Evolutionary conservation across 257 asterid species (phyloP), one percentile per base, ranked within the genome.

Genomic region (Leonotis leonurus): DNA sequence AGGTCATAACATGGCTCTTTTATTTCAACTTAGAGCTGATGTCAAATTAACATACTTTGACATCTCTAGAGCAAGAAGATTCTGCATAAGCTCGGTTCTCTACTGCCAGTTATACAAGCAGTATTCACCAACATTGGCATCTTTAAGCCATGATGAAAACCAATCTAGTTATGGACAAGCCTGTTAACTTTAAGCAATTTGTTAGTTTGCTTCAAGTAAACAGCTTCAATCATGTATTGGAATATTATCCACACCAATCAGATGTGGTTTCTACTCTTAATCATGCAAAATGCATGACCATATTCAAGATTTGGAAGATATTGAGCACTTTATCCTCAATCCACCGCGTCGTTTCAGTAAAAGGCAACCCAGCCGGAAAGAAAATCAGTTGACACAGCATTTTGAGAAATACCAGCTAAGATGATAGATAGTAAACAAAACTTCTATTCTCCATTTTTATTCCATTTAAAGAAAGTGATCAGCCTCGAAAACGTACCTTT

Each of bases 401-500:
- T 6, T 13, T 16, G 30, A 22, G 3, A 21, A 12, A 56, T 21
- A 33, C 4, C 45, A 56, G 26, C 50, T 36, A 22, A 8, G 10
- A 22, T 9, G n/a, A n/a, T n/a, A n/a, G 8, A 59, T n/a, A 13
- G 36, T 29, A 37, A 57, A 12, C 3, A 57, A 18, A 20, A 11
- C 53, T 18, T 20, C 4, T 46, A 14, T 8, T 46, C 10, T 41
- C 21, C n/a, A n/a, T 36, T 3, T 12, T 39, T n/a, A 11, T 13
- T 17, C 24, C 7, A 14, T n/a, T n/a, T 20, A 18, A 17, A 46
- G 25, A 9, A 6, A 46, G 26, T 5, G 8, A 22, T 17, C 17
- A 11, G 25, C 13, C 16, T 22, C 3, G 8, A 4, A 51, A 24
- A 6, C 35, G 37, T 70, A 83, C 89, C 86, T 80, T 73, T 70